A percentile compares a stretch with the other conserved stretches of the same genome.
Evolutionary conservation across 192 early-diverging fungal species (phyloP).

Genomic region (Umbelopsis ramanniana): DNA sequence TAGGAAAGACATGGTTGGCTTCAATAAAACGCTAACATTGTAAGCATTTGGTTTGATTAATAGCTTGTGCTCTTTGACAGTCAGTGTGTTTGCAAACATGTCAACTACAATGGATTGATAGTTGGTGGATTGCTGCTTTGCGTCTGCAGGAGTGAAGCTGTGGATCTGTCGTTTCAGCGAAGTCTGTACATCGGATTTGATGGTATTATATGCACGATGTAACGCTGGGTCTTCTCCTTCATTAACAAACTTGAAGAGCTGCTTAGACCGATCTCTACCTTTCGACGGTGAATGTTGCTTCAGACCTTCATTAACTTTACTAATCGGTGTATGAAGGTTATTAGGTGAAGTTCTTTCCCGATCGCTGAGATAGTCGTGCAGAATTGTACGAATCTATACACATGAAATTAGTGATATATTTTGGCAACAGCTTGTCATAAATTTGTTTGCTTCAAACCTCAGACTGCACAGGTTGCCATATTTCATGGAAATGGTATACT

Average conservation of each 20-base stretch:
- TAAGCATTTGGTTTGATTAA: slow-evolving; percentile 68
- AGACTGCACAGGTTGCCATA: slow-evolving; percentile 51
- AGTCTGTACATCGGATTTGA: slow-evolving; percentile 22
- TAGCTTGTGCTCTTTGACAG: slow-evolving; percentile 63
- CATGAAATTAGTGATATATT: background rate
- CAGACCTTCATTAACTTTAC: slow-evolving; percentile 35
- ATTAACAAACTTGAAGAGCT: slow-evolving; percentile 46
- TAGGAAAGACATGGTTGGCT: slow-evolving; percentile 70
- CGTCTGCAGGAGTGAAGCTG: slow-evolving; percentile 22
- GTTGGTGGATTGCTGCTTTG: slow-evolving; percentile 10
- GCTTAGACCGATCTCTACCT: slow-evolving; percentile 26
- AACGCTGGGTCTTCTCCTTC: slow-evolving; percentile 17
- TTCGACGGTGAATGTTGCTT: slow-evolving; percentile 14
- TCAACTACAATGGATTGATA: slow-evolving; percentile 51
- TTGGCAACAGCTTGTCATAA: background rate
- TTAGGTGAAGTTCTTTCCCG: slow-evolving; percentile 35
- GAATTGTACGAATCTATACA: slow-evolving; percentile 41
- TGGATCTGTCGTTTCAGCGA: slow-evolving; percentile 34
- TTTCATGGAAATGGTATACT: slow-evolving; percentile 53
- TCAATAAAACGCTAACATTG: slow-evolving; percentile 71
- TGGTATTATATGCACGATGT: slow-evolving; percentile 37
- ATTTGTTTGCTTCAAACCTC: slow-evolving; percentile 37
- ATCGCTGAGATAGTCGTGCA: slow-evolving; percentile 51
- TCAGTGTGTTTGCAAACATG: slow-evolving; percentile 63
- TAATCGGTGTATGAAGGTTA: slow-evolving; percentile 26